Conservation (phyloP, 1,139 yeast genomes). For the Meyerozyma sp. region DNA sequence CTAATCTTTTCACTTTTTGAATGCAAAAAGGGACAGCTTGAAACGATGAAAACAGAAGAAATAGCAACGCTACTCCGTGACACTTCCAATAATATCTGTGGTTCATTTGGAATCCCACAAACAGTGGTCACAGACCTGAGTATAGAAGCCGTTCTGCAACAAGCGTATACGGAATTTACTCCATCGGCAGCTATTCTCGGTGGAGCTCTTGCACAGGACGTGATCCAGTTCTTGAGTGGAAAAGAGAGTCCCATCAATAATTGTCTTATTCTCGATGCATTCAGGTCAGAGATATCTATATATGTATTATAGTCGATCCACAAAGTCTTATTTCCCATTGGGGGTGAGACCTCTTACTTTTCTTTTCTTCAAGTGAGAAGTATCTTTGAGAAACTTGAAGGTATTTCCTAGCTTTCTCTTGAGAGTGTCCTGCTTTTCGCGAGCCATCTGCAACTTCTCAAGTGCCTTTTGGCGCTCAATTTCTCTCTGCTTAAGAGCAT, state of each 20-base stretch:
- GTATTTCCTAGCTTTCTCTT: constrained; percentile 29
- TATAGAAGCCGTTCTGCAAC: constrained; percentile 36
- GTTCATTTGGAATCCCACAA: constrained; percentile 29
- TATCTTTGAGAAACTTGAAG: constrained; percentile 33
- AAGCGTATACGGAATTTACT: constrained; percentile 65
- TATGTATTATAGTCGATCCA: constrained; percentile 35
- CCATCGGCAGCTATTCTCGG: constrained; percentile 90
- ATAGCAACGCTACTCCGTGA: constrained; percentile 15
- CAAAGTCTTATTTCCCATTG: constrained; percentile 10
- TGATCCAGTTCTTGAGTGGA: constrained; percentile 72
- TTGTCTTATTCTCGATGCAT: constrained; percentile 70
- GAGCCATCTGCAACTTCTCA: constrained; percentile 19
- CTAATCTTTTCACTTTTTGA: constrained; percentile 53
- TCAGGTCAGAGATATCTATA: constrained; percentile 69
- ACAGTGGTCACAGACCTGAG: constrained; percentile 34
- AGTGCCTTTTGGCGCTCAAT: constrained; percentile 17
- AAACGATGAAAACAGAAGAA: constrained; percentile 24
- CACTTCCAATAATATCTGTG: constrained; percentile 18
- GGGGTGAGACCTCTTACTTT: constrained; percentile 41
- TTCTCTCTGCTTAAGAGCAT: constrained; percentile 18
- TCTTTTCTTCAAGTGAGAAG: constrained; percentile 40
- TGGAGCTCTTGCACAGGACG: constrained; percentile 87
- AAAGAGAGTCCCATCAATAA: constrained; percentile 83
- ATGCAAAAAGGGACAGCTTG: constrained; percentile 21
- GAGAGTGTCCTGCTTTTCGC: constrained; percentile 18